A percentile compares a stretch with the other conserved stretches of the same genome.
Conservation (phyloP, 305 asterid species). For the Fraxinus sp. region DNA sequence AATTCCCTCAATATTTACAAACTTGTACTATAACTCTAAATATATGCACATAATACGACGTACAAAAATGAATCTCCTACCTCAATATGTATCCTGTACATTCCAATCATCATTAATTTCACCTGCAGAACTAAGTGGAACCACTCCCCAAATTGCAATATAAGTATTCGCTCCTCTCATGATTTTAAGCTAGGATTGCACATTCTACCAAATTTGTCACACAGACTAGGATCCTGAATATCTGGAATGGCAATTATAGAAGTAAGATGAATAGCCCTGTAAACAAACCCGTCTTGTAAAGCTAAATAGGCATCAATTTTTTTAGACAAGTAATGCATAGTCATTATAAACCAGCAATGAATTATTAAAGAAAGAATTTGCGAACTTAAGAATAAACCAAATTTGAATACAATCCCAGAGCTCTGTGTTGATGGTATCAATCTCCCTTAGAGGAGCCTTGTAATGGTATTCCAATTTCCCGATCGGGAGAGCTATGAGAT, state of each 20-base stretch:
- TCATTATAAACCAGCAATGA: not conserved
- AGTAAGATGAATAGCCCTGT: not conserved
- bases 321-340: not conserved
- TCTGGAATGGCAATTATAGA: not conserved
- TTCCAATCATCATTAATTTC: not conserved
- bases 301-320: not conserved
- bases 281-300: not conserved
- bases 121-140: not conserved
- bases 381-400: not conserved
- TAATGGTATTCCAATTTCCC: not conserved
- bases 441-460: not conserved
- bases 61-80: not conserved
- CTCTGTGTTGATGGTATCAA: not conserved
- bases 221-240: not conserved
- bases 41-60: not conserved
- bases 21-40: not conserved
- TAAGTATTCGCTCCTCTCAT: not conserved
- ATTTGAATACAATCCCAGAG: not conserved
- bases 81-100: not conserved
- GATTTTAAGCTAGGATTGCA: not conserved
- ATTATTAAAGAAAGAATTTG: not conserved
- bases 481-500: not conserved
- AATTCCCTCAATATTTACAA: no score
- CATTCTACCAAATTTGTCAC: not conserved
- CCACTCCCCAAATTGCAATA: not conserved